Evolutionary conservation across 202 grass and related monocot species (phyloP), one percentile per base, ranked within the genome.

Genomic region (Miscanthus sacchariflorus): DNA sequence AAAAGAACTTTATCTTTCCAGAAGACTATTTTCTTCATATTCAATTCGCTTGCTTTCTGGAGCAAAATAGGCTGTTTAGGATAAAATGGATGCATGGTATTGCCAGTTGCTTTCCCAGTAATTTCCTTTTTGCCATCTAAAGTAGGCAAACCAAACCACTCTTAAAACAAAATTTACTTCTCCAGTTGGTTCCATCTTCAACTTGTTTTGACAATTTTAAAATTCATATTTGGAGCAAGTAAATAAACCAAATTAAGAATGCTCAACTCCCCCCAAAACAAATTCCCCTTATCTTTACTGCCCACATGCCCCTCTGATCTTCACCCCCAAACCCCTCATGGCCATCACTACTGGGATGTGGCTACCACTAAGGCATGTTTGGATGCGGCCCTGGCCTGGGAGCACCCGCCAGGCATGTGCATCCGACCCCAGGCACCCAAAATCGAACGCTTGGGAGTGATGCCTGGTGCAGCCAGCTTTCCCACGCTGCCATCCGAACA

Each of bases 131-230:
- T 24, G 45, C 21, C 19, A 25, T 44, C 24, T 42, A 44, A 65
- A 61, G n/a, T 45, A 58, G 2, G 43, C 30, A 36, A 56, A 24
- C 76, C 3, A 19, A 81, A 85, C 30, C 1, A 83, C 21, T 72
- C 39, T 25, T 63, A 59, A 83, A 23, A 77, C 1, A 79, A 79
- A 80, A 25, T 48, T 63, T 30, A 30, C 10, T 68, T 80, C 43
- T 24, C 24, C 45, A 54, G 19, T 61, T 75, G 13, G 6, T 54
- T 83, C 35, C n/a, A 58, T 59, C 52, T 71, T 30, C 23, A 59
- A 58, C 9, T 69, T 76, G 8, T 76, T 83, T 69, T 42, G 13
- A 7, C 12, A 49, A 52, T 30, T 70, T 79, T 79, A 43, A 11
- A 72, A 17, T 23, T 58, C 58, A 54, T 28, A 54, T 79, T 28